A percentile compares a stretch with the other conserved stretches of the same genome.
These are phyloP conservation scores for sunflower (Helianthus annuus) DNA, from an alignment of 129 eudicot genomes.

Conservation along the genomic window HanXRQr2.0-SUNRISE NC_035447.2:45637-46136, in stretches of 20 bases:
- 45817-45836: constrained; percentile 21
- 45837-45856: constrained; percentile 14
- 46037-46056: constrained; percentile 5
- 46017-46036: background rate
- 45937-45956: constrained; percentile 25
- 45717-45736: too few relatives aligned
- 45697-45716: too few relatives aligned
- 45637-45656: too few relatives aligned
- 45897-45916: constrained; percentile 27
- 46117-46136: too few relatives aligned
- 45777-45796: background rate
- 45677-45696: too few relatives aligned
- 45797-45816: constrained; percentile 12
- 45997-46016: background rate
- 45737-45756: too few relatives aligned
- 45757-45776: constrained; percentile 10
- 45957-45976: constrained; percentile 18
- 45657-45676: too few relatives aligned
- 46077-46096: too few relatives aligned
- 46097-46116: too few relatives aligned
- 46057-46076: constrained; percentile 28
- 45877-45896: constrained; percentile 36
- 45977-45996: too few relatives aligned
- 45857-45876: constrained; percentile 33
- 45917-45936: constrained; percentile 17